A percentile compares a stretch with the other conserved stretches of the same genome.
Conservation (phyloP, 75 land plant genomes). For the Pinus tabuliformis region DNA sequence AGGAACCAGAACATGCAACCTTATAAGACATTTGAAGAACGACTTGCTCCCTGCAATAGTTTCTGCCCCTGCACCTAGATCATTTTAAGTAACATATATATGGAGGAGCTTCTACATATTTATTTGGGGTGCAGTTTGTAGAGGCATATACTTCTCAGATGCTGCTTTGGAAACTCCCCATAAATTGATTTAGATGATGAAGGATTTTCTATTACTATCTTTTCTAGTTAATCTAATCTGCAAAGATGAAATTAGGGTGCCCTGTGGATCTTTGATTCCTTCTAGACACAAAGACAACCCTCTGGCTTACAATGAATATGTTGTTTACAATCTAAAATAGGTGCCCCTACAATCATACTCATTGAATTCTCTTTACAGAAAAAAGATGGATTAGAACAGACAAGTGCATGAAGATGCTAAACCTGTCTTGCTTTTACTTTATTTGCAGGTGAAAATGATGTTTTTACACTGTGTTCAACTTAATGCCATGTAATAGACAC, state of each 20-base stretch:
- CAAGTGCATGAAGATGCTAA: background rate
- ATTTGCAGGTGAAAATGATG: background rate
- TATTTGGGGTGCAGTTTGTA: too few species aligned
- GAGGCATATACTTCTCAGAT: too few species aligned
- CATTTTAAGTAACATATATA: too few species aligned
- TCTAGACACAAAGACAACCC: conserved; percentile 52
- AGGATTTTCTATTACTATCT: too few species aligned
- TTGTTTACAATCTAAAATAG: conserved; percentile 75
- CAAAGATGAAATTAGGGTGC: conserved; percentile 66
- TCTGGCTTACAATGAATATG: conserved; percentile 77
- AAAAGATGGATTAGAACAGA: background rate
- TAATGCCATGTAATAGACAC: too few species aligned
- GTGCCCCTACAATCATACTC: conserved; percentile 11
- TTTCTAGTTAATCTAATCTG: too few species aligned
- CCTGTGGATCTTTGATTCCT: conserved; percentile 55
- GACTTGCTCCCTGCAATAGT: conserved; percentile 71
- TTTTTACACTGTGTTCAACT: too few species aligned
- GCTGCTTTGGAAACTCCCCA: too few species aligned
- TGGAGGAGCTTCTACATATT: too few species aligned
- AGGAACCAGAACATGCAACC: conserved; percentile 39
- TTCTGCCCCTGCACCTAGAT: too few species aligned
- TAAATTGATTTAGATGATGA: too few species aligned
- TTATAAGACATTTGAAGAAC: conserved; percentile 46
- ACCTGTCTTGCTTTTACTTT: background rate
- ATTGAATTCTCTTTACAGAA: background rate